phyloP scores from a whole-genome alignment of 2,329 filamentous ascomycete genomes.

The Ophiocordyceps australis region DNA sequence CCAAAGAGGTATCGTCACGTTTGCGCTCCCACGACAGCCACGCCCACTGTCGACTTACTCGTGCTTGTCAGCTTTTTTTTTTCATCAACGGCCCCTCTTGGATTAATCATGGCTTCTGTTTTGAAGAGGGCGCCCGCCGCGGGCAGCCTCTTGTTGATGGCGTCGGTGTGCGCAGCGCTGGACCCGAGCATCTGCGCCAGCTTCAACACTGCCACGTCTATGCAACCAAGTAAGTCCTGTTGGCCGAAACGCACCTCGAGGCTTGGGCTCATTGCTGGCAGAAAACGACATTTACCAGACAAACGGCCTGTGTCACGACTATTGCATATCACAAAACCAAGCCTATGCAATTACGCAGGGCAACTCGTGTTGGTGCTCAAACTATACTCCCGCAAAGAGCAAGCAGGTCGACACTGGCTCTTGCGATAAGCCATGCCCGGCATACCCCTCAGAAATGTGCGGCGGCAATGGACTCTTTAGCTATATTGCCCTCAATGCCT shows the following conservation, averaged over 20 bases:
- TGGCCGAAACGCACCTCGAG: neutral
- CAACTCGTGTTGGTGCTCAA: conserved; percentile 56
- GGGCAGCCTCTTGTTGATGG: conserved; percentile 6
- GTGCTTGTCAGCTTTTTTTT: no score
- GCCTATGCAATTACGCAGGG: conserved; percentile 53
- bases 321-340: conserved; percentile 31
- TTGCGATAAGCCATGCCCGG: conserved; percentile 46
- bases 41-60: neutral
- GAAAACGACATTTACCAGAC: conserved; percentile 44
- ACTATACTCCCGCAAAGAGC: conserved; percentile 38
- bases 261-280: conserved; percentile 8
- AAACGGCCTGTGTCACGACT: conserved; percentile 46
- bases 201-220: conserved; percentile 17
- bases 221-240: conserved; percentile 12
- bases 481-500: conserved; percentile 37
- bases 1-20: no score
- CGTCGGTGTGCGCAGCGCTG: conserved; percentile 8
- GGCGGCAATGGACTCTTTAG: conserved; percentile 44
- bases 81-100: no score
- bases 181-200: conserved; percentile 15
- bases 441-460: conserved; percentile 48
- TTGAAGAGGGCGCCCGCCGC: no score
- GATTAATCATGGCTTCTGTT: no score
- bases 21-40: no score
- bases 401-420: conserved; percentile 18